phyloP scores from a whole-genome alignment of 352 stramenopile species.

The Thalassiosira mediterranea region DNA sequence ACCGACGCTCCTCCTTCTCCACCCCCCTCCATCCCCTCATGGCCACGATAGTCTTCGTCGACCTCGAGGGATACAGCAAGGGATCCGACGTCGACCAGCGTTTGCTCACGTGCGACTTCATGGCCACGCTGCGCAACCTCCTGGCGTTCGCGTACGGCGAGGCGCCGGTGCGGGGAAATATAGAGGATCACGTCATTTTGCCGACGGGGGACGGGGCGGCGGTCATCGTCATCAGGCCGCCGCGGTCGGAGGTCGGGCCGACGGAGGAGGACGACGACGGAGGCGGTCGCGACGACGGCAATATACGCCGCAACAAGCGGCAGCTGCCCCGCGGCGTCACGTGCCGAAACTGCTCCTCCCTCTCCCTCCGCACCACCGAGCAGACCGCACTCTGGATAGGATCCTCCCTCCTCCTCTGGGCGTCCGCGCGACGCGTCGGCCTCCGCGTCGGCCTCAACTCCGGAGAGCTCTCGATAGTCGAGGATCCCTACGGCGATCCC shows the following conservation, averaged over 20 bases:
- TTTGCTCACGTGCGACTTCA: slow-evolving; percentile 32
- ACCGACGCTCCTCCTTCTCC: slow-evolving; percentile 1
- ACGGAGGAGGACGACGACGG: background rate
- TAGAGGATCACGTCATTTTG: slow-evolving; percentile 40
- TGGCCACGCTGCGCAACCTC: slow-evolving; percentile 30
- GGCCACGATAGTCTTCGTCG: slow-evolving; percentile 36
- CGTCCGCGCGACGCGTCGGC: slow-evolving; percentile 17
- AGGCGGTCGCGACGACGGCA: background rate
- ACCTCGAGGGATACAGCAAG: slow-evolving; percentile 40
- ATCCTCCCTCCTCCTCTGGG: slow-evolving; percentile 35
- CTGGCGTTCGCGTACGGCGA: slow-evolving; percentile 26
- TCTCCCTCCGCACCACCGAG: slow-evolving; percentile 20
- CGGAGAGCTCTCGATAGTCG: slow-evolving; percentile 25
- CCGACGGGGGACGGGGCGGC: slow-evolving; percentile 40
- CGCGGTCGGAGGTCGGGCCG: background rate
- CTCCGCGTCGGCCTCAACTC: slow-evolving; percentile 36
- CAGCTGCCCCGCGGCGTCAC: background rate
- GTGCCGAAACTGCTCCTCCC: background rate
- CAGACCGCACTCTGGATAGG: slow-evolving; percentile 44
- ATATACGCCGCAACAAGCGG: background rate
- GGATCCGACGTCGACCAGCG: slow-evolving; percentile 24
- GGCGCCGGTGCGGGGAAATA: slow-evolving; percentile 12
- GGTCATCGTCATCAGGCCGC: slow-evolving; percentile 31
- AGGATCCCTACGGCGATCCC: slow-evolving; percentile 45
- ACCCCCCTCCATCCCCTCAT: background rate